Evolutionary conservation across 2,329 filamentous ascomycete genomes (phyloP).

Genomic region (Trichoderma sp.): DNA sequence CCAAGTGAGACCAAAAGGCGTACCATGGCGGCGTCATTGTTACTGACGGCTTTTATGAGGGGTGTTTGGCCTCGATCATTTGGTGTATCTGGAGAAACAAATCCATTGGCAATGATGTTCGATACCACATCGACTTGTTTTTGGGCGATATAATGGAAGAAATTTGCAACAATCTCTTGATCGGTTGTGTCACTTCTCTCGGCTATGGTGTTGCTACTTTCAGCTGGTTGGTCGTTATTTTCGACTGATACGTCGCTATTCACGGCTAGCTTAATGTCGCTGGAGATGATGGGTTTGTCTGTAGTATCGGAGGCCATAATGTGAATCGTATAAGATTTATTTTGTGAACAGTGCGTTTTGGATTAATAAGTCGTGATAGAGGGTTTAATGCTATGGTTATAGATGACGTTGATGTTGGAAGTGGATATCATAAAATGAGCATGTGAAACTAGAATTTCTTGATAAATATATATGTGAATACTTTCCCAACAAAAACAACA

Average conservation of each 20-base stretch:
- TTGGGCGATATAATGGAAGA: not conserved
- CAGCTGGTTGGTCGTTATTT: not conserved
- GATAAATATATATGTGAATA: not conserved
- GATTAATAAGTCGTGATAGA: not conserved
- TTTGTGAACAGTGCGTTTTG: not conserved
- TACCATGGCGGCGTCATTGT: slow-evolving; percentile 1
- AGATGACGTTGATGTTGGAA: not conserved
- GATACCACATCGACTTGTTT: not conserved
- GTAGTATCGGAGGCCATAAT: not conserved
- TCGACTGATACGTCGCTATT: not conserved
- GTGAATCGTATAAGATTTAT: not conserved
- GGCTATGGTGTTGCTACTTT: not conserved
- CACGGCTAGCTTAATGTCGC: not conserved
- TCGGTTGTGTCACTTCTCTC: not conserved
- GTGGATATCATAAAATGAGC: not conserved
- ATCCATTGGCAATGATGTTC: not conserved
- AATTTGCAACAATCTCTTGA: not conserved
- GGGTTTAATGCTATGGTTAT: not conserved
- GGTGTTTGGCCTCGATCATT: slow-evolving; percentile 7
- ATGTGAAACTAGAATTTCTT: not conserved
- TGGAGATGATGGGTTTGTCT: not conserved
- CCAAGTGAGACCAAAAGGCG: not conserved
- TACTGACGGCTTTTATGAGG: not conserved
- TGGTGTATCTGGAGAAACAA: not conserved
- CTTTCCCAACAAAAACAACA: not conserved